phyloP scores from a whole-genome alignment of 2,329 filamentous ascomycete species.

The Talaromyces rugulosus region DNA sequence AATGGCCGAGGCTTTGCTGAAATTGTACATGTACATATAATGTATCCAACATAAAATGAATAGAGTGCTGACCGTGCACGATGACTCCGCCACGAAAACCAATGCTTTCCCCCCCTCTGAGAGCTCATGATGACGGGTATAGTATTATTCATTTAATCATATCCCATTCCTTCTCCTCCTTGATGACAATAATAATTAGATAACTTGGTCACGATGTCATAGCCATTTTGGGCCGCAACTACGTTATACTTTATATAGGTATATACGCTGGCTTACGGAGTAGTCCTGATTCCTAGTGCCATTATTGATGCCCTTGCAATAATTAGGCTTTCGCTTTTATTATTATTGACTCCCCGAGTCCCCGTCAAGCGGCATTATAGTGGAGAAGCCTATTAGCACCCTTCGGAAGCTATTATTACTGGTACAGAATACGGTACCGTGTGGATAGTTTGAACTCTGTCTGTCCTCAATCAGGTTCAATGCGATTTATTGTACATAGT shows the following conservation, averaged over 20 bases:
- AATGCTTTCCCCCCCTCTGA: too few species aligned
- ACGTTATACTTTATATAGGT: background rate
- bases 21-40: background rate
- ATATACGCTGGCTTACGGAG: background rate
- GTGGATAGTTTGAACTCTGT: background rate
- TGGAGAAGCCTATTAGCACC: too few species aligned
- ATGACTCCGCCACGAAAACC: background rate
- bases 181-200: too few species aligned
- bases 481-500: too few species aligned
- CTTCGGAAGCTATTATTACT: background rate
- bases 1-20: background rate
- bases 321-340: background rate
- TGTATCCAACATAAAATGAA: background rate
- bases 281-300: background rate
- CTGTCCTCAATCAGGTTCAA: too few species aligned
- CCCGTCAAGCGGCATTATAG: too few species aligned
- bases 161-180: background rate
- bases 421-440: background rate
- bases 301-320: background rate
- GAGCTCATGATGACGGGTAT: too few species aligned
- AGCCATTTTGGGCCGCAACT: background rate
- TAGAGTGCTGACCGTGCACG: background rate
- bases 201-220: background rate
- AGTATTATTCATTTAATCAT: too few species aligned
- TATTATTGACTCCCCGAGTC: background rate